Evolutionary conservation across 352 stramenopile genomes (phyloP).

Genomic region (Phytopythium litorale): DNA sequence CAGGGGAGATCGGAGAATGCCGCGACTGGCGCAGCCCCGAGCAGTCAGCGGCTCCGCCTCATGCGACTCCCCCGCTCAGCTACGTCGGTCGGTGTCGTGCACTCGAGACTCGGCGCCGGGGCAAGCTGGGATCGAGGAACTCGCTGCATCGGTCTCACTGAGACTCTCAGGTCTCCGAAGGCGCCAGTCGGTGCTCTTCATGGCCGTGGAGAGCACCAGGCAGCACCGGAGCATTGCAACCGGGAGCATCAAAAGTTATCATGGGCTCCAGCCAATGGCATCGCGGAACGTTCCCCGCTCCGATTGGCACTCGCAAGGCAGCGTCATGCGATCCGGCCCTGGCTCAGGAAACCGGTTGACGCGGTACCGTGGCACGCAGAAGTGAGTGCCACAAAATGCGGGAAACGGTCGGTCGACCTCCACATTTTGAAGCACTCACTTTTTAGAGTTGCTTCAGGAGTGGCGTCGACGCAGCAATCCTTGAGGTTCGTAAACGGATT

Average conservation of each 20-base stretch:
- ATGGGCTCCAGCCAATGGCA: neutral
- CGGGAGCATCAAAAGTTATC: neutral
- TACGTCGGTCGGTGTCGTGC: no score
- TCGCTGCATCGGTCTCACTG: neutral
- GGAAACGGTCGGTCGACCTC: no score
- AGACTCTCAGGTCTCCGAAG: no score
- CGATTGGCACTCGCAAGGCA: neutral
- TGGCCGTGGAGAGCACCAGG: neutral
- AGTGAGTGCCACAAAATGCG: no score
- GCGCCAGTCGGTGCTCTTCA: neutral
- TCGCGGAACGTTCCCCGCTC: neutral
- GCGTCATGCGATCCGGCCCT: neutral
- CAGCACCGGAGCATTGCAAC: neutral
- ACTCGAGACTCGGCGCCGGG: no score
- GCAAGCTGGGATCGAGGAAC: neutral
- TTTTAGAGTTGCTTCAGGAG: no score
- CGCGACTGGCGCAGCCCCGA: neutral
- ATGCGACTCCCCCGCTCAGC: neutral
- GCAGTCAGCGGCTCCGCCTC: neutral
- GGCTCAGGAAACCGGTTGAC: no score
- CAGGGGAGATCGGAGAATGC: conserved; percentile 14
- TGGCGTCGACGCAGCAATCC: no score
- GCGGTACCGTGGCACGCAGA: no score
- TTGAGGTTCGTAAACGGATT: no score
- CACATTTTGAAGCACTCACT: no score